Conservation (phyloP, 768 basidiomycete genomes). For the Nidularia pulvinata region DNA sequence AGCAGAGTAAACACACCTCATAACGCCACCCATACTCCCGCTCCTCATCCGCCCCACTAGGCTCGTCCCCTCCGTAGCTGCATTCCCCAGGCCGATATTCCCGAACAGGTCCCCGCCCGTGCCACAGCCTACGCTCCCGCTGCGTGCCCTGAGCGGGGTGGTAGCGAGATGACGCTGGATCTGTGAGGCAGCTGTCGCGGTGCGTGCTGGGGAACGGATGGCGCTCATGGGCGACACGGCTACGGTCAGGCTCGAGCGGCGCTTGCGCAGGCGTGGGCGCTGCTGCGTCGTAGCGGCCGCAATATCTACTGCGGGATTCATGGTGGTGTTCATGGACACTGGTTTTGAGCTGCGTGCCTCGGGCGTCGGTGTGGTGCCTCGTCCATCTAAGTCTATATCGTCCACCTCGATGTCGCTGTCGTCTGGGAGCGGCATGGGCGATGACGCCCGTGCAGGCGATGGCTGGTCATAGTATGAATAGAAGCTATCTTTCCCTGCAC, state of each 20-base stretch:
- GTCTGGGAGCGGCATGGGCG: conserved; percentile 18
- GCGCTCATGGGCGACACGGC: conserved; percentile 50
- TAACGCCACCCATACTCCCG: conserved; percentile 41
- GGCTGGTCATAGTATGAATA: conserved; percentile 14
- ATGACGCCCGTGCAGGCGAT: conserved; percentile 16
- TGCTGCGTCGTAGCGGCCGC: conserved; percentile 4
- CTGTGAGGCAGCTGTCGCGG: conserved; percentile 47
- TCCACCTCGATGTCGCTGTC: conserved; percentile 33
- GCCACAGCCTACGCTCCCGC: conserved; percentile 32
- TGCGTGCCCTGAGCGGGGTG: conserved; percentile 31
- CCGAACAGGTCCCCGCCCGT: conserved; percentile 12
- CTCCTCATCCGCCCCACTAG: conserved; percentile 55
- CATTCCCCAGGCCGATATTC: conserved; percentile 13
- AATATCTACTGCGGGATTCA: conserved; percentile 13
- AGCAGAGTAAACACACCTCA: not conserved
- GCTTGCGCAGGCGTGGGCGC: conserved; percentile 49
- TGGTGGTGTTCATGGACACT: not conserved
- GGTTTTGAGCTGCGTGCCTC: conserved; percentile 4
- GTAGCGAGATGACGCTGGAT: conserved; percentile 42
- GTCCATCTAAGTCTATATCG: conserved; percentile 13
- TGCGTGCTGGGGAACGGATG: conserved; percentile 58
- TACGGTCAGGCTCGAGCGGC: conserved; percentile 63
- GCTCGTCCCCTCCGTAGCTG: conserved; percentile 32
- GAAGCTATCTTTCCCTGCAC: conserved; percentile 16
- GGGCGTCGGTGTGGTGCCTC: conserved; percentile 9